These are phyloP conservation scores for Tetracentron sinense DNA, from an alignment of 164 flowering plant species.

Conservation along the genomic window DNA sequence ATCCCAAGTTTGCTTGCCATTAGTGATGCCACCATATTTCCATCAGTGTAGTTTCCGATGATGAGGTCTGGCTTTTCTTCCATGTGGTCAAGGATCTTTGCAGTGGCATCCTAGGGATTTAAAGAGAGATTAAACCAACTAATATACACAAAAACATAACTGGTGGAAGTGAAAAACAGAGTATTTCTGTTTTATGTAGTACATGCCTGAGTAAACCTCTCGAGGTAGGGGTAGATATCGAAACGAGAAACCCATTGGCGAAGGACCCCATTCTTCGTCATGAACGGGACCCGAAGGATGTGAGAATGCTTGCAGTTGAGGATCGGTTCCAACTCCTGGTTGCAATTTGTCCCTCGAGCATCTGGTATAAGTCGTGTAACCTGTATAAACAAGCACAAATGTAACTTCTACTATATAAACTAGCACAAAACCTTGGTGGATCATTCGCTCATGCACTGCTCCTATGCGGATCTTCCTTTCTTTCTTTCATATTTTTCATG, in stretches of 20 bases:
- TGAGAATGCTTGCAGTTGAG: slow-evolving; percentile 61
- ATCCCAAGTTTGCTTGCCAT: slow-evolving; percentile 56
- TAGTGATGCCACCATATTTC: slow-evolving; percentile 57
- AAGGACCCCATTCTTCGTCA: slow-evolving; percentile 58
- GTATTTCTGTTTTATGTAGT: not conserved
- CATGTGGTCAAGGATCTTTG: slow-evolving; percentile 33
- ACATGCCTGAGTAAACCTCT: slow-evolving; percentile 65
- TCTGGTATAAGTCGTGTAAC: slow-evolving; percentile 92
- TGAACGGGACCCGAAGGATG: slow-evolving; percentile 87
- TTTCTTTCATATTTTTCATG: too few relatives aligned
- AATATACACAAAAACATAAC: not conserved
- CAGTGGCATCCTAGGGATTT: slow-evolving; percentile 38
- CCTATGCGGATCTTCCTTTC: too few relatives aligned
- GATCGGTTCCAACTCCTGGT: slow-evolving; percentile 73
- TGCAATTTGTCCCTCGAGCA: slow-evolving; percentile 81
- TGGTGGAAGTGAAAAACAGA: too few relatives aligned
- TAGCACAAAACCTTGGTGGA: too few relatives aligned
- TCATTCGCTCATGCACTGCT: too few relatives aligned
- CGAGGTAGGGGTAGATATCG: slow-evolving; percentile 91
- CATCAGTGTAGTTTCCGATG: slow-evolving; percentile 68
- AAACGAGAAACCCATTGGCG: slow-evolving; percentile 91
- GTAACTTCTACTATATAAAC: not conserved
- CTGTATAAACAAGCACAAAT: slow-evolving; percentile 27
- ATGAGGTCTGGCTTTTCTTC: slow-evolving; percentile 60
- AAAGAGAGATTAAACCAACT: too few relatives aligned